These are phyloP conservation scores for Stagonosporopsis vannaccii DNA, from an alignment of 2,329 filamentous ascomycete species.

Conservation along the genomic window DNA sequence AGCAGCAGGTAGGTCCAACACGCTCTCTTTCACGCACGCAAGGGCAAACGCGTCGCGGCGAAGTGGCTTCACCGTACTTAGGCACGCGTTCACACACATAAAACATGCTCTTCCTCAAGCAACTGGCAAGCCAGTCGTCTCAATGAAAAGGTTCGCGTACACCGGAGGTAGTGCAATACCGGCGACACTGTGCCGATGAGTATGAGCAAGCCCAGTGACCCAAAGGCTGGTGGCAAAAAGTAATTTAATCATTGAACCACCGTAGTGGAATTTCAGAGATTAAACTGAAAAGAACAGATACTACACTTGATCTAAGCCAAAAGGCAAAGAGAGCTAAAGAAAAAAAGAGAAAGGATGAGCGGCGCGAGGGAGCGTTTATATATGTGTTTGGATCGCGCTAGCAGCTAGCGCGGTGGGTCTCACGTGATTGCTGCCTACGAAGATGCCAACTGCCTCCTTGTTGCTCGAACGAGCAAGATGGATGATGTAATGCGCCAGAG, in stretches of 20 bases:
- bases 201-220: constrained; percentile 23
- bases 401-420: neutral
- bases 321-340: constrained; percentile 24
- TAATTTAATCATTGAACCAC: neutral
- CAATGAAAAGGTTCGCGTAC: constrained; percentile 61
- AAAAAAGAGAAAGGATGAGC: neutral
- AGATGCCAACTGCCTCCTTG: too few relatives aligned
- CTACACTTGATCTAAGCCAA: constrained; percentile 25
- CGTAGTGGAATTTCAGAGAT: constrained; percentile 15
- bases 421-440: too few relatives aligned
- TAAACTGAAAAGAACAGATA: constrained; percentile 19
- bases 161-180: constrained; percentile 31
- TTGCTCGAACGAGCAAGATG: too few relatives aligned
- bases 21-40: neutral
- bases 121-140: constrained; percentile 32
- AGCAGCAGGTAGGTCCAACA: neutral
- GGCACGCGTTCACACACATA: neutral
- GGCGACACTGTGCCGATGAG: constrained; percentile 30
- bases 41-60: neutral
- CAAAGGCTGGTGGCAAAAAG: constrained; percentile 24
- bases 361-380: neutral
- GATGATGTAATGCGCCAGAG: too few relatives aligned
- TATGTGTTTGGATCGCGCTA: neutral
- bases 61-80: neutral
- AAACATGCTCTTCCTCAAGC: neutral